Base-by-base conservation (phyloP, 2,329 filamentous ascomycete genomes). In the Mariannaea sp. region DNA sequence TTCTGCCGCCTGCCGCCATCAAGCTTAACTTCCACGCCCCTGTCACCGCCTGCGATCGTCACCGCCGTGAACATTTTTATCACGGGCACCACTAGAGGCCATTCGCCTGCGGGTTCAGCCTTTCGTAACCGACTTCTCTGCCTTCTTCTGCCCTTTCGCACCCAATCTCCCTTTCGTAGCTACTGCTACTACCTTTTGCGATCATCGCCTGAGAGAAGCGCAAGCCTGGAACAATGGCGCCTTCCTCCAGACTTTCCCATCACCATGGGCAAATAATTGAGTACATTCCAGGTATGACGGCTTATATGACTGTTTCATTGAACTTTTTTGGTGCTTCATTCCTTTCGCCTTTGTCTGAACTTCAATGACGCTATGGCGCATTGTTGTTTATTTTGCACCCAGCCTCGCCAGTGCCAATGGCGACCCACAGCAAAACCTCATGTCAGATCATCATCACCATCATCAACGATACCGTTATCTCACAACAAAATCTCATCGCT, bases 221-320 rank as follows among this genome's bases (percentile, higher is more conserved):
- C 59, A 63, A 64, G 64, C 64, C 62, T 67, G 60, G 62, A 58
- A 66, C 65, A 65, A 83, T 82, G 80, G 76, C 77, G 60, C 78
- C 79, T 73, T 77, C 79, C 60, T 75, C 71, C 62, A 69, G 71
- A 71, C 74, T 71, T 69, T 67, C 70, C 68, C 82, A 71, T 44
- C 89, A 85, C 74, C 84, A 90, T 77, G 92, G 90, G 58, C 90
- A 96, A 77, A 86, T 96, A 66, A 92, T 97, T 70, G 92, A 97
- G 79, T 97, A 96, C 75, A 96, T 97, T 67, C 89, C 92, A 79
- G 90, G 92, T 96, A 80, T 68, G 84, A 96, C n/a, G n/a, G n/a
- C n/a, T n/a, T n/a, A n/a, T n/a, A n/a, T n/a, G n/a, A n/a, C n/a
- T n/a, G n/a, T n/a, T n/a, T n/a, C n/a, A n/a, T n/a, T n/a, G n/a